Base-by-base conservation (phyloP, 2,329 filamentous ascomycete species). In the Thelonectria olida region DNA sequence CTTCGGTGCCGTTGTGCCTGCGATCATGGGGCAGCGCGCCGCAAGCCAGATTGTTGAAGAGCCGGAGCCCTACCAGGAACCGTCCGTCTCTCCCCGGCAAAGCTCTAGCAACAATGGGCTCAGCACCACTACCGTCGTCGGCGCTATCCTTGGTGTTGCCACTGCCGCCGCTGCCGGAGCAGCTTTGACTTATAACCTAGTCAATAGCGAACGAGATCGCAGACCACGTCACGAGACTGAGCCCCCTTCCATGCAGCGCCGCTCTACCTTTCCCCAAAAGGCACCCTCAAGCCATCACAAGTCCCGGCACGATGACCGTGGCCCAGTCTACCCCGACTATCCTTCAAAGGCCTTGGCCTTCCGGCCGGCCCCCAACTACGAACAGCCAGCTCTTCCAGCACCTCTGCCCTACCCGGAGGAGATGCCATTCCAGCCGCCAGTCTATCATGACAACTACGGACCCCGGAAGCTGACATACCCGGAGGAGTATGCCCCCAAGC, bases 81-180 rank as follows among this genome's bases (percentile, higher is more conserved):
- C 63, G 23, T 65, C 72, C 4, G 52, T 66, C 25, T 72, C 72
- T 2, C 68, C 75, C 36, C 75, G 75, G 25, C 71, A 81, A 62
- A 77, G 73, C 52, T 75, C 77, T 25, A 75, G 67, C 54, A 72
- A 76, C 17, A 74, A 70, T 58, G 79, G 85, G 5, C 78, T 86
- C 38, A 83, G 81, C 50, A 82, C 87, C 39, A 89, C 89, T 67
- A 86, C 87, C 19, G 83, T 94, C 41, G 83, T 96, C 45, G 91
- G 92, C 7, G 90, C 91, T 7, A 81, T 96, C 10, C 83, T 97
- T 49, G 92, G 92, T 42, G 92, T 91, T 28, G 92, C 92, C 15
- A 92, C 92, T 17, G 90, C 80, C 13, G 81, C 79, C n/a, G 80
- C 78, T 13, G 91, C 91, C 15, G 90, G 80, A 7, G 80, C 80